A percentile compares a stretch with the other conserved stretches of the same genome.
Evolutionary conservation across 2,329 filamentous ascomycete species (phyloP).

Genomic region (Mycogone perniciosa): DNA sequence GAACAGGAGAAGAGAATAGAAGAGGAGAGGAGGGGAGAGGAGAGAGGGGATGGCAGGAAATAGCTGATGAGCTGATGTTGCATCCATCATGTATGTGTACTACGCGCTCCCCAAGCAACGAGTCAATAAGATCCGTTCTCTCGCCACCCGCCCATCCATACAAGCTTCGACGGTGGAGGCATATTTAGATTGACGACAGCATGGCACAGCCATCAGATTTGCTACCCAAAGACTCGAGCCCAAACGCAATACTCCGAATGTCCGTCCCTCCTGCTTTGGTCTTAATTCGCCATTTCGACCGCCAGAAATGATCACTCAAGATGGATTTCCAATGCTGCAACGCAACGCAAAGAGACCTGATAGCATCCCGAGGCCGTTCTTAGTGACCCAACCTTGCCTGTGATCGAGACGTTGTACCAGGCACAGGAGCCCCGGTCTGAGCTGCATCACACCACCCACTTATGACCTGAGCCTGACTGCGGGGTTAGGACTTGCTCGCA

Average conservation of each 20-base stretch:
- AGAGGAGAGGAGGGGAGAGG: background rate
- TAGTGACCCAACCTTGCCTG: background rate
- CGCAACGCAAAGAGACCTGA: background rate
- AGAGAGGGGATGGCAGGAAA: slow-evolving; percentile 5
- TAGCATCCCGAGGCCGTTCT: too few species aligned
- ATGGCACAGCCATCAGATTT: too few species aligned
- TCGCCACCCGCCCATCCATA: too few species aligned
- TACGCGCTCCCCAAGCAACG: background rate
- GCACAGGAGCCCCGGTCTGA: background rate
- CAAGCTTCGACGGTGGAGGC: too few species aligned
- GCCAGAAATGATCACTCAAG: background rate
- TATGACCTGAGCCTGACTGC: background rate
- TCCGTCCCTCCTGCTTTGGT: too few species aligned
- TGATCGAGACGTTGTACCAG: background rate
- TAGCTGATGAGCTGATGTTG: slow-evolving; percentile 3
- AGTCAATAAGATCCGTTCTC: too few species aligned
- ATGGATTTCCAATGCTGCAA: background rate
- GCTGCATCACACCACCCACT: background rate
- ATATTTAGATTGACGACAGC: too few species aligned
- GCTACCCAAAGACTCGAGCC: too few species aligned
- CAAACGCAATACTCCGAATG: too few species aligned
- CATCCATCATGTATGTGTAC: background rate
- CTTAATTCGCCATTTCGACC: background rate
- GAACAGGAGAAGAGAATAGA: background rate
- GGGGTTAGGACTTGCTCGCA: background rate